phyloP scores from a whole-genome alignment of 768 basidiomycete genomes.

The Lactarius hengduanensis region DNA sequence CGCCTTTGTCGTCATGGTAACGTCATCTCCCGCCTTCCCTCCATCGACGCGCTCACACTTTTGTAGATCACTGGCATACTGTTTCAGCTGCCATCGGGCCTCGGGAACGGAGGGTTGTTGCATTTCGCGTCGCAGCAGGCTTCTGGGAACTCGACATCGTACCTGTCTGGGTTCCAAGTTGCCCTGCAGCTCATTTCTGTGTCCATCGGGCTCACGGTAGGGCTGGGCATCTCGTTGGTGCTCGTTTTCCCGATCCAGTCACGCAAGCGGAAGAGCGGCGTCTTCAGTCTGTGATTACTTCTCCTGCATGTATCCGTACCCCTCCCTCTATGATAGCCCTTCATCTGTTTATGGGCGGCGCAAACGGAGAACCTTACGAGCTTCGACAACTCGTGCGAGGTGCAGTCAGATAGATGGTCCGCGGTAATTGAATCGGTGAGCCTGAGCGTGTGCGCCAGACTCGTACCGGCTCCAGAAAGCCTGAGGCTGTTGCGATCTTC shows the following conservation, averaged over 20 bases:
- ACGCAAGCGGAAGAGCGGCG: constrained; percentile 52
- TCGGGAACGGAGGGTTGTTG: constrained; percentile 77
- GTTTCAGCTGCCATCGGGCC: constrained; percentile 82
- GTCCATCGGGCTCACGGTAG: constrained; percentile 77
- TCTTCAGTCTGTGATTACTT: constrained; percentile 57
- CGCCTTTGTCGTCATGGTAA: constrained; percentile 79
- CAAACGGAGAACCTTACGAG: background rate
- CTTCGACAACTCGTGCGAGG: background rate
- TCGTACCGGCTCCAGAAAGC: background rate
- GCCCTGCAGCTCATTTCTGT: constrained; percentile 76
- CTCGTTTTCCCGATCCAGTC: constrained; percentile 65
- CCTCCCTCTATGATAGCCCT: background rate
- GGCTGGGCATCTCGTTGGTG: constrained; percentile 67
- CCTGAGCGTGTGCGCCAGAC: background rate
- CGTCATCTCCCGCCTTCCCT: constrained; percentile 26
- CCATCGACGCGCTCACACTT: background rate
- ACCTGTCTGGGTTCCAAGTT: constrained; percentile 69
- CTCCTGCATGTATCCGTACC: background rate
- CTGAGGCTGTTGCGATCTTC: background rate
- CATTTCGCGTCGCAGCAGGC: constrained; percentile 60
- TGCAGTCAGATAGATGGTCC: background rate
- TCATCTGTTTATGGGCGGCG: background rate
- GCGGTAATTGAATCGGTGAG: background rate
- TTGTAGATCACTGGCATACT: constrained; percentile 68
- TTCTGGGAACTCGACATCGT: constrained; percentile 51